Conservation (phyloP, 495 filamentous ascomycete genomes). For the Xylaria sp. region DNA sequence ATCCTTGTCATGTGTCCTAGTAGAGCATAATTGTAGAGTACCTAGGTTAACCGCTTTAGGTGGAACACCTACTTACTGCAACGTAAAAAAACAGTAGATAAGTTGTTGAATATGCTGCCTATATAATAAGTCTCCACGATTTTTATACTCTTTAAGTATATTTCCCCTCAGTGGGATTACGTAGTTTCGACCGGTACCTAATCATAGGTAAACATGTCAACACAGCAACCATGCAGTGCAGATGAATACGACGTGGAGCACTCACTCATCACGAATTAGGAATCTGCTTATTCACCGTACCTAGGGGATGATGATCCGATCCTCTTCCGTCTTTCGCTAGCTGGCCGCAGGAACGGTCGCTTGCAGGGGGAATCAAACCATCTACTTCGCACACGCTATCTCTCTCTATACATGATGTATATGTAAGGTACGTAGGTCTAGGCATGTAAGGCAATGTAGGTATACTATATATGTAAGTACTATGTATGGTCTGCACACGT, state of each 20-base stretch:
- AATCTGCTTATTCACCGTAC: conserved; percentile 11
- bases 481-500: conserved; percentile 20
- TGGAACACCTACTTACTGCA: no score
- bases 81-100: background rate
- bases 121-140: background rate
- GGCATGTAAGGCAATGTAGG: no score
- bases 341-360: conserved; percentile 20
- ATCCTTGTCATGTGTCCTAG: background rate
- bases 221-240: conserved; percentile 3
- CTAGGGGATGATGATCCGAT: conserved; percentile 19
- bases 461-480: no score
- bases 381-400: conserved; percentile 6
- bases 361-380: background rate
- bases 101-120: background rate
- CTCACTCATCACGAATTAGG: conserved; percentile 2
- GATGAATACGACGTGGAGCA: conserved; percentile 12
- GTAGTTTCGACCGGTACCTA: no score
- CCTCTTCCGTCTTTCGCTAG: conserved; percentile 12
- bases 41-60: background rate
- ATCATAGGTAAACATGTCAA: background rate
- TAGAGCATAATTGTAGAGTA: background rate
- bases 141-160: background rate
- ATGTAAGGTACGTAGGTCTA: conserved; percentile 10
- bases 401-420: background rate
- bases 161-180: background rate